phyloP scores from a whole-genome alignment of 2,329 filamentous ascomycete species.

The Cladophialophora psammophila region DNA sequence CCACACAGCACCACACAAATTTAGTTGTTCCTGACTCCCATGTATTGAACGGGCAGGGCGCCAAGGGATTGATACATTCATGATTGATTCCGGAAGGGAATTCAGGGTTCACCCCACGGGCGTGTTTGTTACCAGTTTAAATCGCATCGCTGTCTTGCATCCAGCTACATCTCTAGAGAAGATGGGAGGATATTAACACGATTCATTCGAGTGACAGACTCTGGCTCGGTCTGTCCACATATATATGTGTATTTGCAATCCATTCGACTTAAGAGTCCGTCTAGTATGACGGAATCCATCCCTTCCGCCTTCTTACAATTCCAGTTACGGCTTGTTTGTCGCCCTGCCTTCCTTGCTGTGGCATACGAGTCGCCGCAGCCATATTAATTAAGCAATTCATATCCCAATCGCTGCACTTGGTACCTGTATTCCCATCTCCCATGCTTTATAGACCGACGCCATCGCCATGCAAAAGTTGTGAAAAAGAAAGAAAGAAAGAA shows the following conservation, averaged over 20 bases:
- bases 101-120: too few species aligned
- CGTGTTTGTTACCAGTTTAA: too few species aligned
- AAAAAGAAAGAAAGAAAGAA: not conserved
- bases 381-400: slow-evolving; percentile 4
- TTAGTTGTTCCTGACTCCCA: too few species aligned
- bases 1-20: too few species aligned
- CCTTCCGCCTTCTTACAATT: not conserved
- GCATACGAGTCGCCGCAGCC: not conserved
- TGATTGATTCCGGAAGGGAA: too few species aligned
- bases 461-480: not conserved
- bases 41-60: too few species aligned
- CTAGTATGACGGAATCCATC: too few species aligned
- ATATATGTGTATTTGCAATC: not conserved
- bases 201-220: too few species aligned
- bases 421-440: not conserved
- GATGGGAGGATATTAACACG: too few species aligned
- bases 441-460: slow-evolving; percentile 2
- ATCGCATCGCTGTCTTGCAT: too few species aligned
- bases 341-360: not conserved
- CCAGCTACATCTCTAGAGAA: too few species aligned
- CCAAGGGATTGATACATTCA: too few species aligned
- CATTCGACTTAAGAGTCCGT: not conserved
- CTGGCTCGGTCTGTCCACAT: not conserved
- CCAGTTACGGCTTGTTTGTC: not conserved
- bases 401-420: not conserved